Percentiles rank a stretch among this genome's conserved stretches.
Evolutionary conservation across 2,329 filamentous ascomycete species (phyloP).

Genomic region (Ilyonectria destructans): DNA sequence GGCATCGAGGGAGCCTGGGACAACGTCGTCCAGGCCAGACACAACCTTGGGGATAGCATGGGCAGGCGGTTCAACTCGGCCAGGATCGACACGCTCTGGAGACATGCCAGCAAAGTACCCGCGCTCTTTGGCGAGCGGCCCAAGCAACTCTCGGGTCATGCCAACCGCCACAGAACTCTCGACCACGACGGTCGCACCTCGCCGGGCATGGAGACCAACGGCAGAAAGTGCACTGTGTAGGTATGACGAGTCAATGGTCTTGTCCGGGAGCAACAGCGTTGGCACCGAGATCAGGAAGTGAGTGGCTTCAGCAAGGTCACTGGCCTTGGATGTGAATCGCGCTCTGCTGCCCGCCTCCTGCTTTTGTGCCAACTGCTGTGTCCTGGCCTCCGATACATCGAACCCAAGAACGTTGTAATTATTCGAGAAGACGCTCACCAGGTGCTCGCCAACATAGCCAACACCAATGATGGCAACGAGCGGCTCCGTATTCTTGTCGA

Average conservation of each 20-base stretch:
- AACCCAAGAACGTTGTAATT: slow-evolving; percentile 63
- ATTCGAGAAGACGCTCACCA: slow-evolving; percentile 61
- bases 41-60: slow-evolving; percentile 68
- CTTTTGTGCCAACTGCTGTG: slow-evolving; percentile 53
- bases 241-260: slow-evolving; percentile 65
- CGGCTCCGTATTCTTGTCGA: slow-evolving; percentile 45
- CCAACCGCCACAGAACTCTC: slow-evolving; percentile 71
- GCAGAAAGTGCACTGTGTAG: slow-evolving; percentile 61
- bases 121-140: slow-evolving; percentile 59
- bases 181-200: slow-evolving; percentile 65
- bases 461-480: slow-evolving; percentile 67
- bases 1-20: slow-evolving; percentile 61
- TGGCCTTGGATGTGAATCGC: slow-evolving; percentile 57
- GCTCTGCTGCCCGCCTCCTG: slow-evolving; percentile 50
- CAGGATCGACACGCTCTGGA: slow-evolving; percentile 69
- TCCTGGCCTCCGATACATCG: slow-evolving; percentile 61
- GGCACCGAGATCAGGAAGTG: slow-evolving; percentile 71
- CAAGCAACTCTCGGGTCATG: slow-evolving; percentile 67
- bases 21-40: slow-evolving; percentile 66
- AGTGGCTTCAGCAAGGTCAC: slow-evolving; percentile 60
- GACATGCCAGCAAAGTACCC: slow-evolving; percentile 67
- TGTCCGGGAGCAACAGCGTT: slow-evolving; percentile 64
- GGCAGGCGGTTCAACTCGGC: slow-evolving; percentile 59
- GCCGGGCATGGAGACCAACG: slow-evolving; percentile 59
- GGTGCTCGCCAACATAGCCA: slow-evolving; percentile 68